Evolutionary conservation across 2,329 filamentous ascomycete genomes (phyloP).

Genomic region (Phyllosticta citribraziliensis): DNA sequence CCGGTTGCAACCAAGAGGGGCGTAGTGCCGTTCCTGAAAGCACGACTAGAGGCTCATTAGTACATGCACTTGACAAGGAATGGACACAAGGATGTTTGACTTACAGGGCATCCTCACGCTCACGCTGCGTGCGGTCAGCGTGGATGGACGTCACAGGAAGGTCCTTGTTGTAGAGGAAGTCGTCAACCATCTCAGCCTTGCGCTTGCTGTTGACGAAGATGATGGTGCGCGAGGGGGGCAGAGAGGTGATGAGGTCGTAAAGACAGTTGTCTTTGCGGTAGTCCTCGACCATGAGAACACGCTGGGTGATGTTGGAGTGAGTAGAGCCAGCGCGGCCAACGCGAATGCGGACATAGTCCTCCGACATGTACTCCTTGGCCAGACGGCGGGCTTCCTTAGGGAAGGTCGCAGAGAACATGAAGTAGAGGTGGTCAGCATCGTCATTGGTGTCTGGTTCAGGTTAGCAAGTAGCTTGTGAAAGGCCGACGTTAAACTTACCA

Average conservation of each 20-base stretch:
- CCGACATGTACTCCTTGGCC: constrained; percentile 64
- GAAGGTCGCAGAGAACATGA: constrained; percentile 95
- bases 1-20: constrained; percentile 83
- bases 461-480: not conserved
- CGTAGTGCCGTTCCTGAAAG: constrained; percentile 63
- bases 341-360: constrained; percentile 67
- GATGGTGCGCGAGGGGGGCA: constrained; percentile 67
- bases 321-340: constrained; percentile 81
- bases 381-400: constrained; percentile 68
- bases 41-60: constrained; percentile 40
- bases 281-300: constrained; percentile 56
- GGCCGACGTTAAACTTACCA: constrained; percentile 38
- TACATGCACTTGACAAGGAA: not conserved
- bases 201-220: constrained; percentile 82
- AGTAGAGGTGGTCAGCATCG: constrained; percentile 56
- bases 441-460: constrained; percentile 56
- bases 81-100: constrained; percentile 17
- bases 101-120: constrained; percentile 83
- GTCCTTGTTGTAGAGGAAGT: constrained; percentile 70
- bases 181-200: constrained; percentile 74
- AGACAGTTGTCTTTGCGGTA: constrained; percentile 60
- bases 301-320: constrained; percentile 73
- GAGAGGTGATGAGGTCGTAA: constrained; percentile 59
- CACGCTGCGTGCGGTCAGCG: constrained; percentile 72
- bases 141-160: constrained; percentile 86